A percentile compares a stretch with the other conserved stretches of the same genome.
Conservation (phyloP, 176 grass and related monocot genomes). For the Musa schizocarpa region DNA sequence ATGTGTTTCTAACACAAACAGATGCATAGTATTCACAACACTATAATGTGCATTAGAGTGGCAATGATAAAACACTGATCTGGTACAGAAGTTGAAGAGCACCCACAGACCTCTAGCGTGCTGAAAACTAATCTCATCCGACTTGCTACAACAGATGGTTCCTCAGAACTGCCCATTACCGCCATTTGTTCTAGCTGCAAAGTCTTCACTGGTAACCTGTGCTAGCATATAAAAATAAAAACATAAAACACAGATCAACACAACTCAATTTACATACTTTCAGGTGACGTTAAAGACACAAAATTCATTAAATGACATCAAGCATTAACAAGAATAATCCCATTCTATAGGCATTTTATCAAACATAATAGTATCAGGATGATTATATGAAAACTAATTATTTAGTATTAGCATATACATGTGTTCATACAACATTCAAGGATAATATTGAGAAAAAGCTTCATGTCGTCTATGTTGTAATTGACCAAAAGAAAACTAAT, state of each 20-base stretch:
- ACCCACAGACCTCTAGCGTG: slow-evolving; percentile 71
- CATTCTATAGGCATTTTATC: neutral
- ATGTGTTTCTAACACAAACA: neutral
- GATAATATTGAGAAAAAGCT: neutral
- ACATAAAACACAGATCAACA: neutral
- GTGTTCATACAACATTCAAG: neutral
- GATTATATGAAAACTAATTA: neutral
- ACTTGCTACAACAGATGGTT: slow-evolving; percentile 78
- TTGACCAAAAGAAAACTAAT: neutral
- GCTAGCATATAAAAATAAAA: neutral
- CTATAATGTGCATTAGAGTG: neutral
- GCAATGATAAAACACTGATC: neutral
- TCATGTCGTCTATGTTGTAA: neutral
- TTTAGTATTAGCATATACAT: neutral
- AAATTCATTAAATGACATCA: neutral
- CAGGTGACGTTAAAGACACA: neutral
- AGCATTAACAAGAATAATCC: neutral
- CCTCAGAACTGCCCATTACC: slow-evolving; percentile 65
- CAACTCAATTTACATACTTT: neutral
- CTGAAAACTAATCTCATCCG: slow-evolving; percentile 94
- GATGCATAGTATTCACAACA: neutral
- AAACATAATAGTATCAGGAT: neutral
- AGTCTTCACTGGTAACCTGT: slow-evolving; percentile 90
- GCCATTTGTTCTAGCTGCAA: slow-evolving; percentile 90
- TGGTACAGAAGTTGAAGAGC: slow-evolving; percentile 3